Evolutionary conservation across 2,329 filamentous ascomycete species (phyloP).

Genomic region (Ophiocordyceps camponoti-floridani): DNA sequence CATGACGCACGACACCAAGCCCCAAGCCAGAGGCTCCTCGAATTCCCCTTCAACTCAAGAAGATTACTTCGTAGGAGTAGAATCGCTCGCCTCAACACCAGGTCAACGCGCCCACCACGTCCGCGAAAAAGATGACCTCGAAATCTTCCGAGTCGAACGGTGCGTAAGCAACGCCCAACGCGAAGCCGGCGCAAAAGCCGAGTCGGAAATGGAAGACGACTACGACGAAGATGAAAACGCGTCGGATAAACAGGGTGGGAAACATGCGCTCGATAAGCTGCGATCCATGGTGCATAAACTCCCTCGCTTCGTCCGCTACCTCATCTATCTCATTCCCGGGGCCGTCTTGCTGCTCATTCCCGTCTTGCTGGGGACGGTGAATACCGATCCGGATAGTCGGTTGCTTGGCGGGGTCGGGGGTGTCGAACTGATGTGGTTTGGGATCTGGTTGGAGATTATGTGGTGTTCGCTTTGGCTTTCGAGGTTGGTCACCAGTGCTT

Average conservation of each 20-base stretch:
- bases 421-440: conserved; percentile 74
- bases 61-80: neutral
- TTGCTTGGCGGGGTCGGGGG: conserved; percentile 50
- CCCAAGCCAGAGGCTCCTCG: no score
- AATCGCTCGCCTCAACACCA: conserved; percentile 7
- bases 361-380: conserved; percentile 23
- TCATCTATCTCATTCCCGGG: conserved; percentile 28
- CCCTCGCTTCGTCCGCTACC: conserved; percentile 29
- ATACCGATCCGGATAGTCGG: conserved; percentile 16
- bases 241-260: conserved; percentile 11
- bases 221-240: neutral
- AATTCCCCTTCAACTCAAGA: no score
- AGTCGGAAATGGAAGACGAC: no score
- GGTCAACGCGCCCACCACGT: conserved; percentile 14
- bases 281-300: conserved; percentile 29
- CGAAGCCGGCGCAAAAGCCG: neutral
- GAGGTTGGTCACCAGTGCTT: conserved; percentile 31
- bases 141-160: conserved; percentile 28
- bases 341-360: conserved; percentile 26
- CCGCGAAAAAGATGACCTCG: conserved; percentile 29
- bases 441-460: conserved; percentile 84
- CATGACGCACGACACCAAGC: no score
- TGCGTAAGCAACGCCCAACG: conserved; percentile 18
- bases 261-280: conserved; percentile 18
- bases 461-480: conserved; percentile 83